Conservation (phyloP, 331 rosid species). For the Rosa hybrid region DNA sequence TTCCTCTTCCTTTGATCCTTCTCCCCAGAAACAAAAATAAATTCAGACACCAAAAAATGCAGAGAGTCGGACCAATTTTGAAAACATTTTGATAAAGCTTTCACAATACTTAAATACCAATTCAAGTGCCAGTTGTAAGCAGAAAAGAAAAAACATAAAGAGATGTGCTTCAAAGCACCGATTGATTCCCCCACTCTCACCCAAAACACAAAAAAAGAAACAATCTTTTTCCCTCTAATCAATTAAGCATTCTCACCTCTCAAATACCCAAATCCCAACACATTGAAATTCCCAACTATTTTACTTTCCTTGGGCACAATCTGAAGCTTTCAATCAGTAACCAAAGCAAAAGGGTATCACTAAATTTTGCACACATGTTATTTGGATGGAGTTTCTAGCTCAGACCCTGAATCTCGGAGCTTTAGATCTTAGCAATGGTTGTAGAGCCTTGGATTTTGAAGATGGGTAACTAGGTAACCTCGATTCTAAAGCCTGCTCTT, state of each 20-base stretch:
- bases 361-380: too few relatives aligned
- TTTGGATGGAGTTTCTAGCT: not conserved
- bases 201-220: not conserved
- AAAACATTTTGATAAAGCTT: constrained; percentile 5
- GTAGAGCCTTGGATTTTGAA: constrained; percentile 94
- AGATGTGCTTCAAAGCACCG: constrained; percentile 22
- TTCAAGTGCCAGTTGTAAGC: not conserved
- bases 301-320: constrained; percentile 2
- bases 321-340: not conserved
- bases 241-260: constrained; percentile 41
- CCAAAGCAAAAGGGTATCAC: not conserved
- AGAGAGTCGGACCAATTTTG: constrained; percentile 9
- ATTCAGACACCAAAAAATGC: not conserved
- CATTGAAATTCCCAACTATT: not conserved
- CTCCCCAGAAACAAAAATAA: not conserved
- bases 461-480: constrained; percentile 91
- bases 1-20: too few relatives aligned
- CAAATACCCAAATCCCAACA: constrained; percentile 34
- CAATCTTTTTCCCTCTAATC: constrained; percentile 32
- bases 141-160: not conserved
- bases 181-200: constrained; percentile 29
- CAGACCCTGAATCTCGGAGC: constrained; percentile 12
- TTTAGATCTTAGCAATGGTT: constrained; percentile 61
- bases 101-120: constrained; percentile 6
- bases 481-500: constrained; percentile 83